Evolutionary conservation across 73 alveolate species (phyloP).

Genomic region (Breviolum minutum): DNA sequence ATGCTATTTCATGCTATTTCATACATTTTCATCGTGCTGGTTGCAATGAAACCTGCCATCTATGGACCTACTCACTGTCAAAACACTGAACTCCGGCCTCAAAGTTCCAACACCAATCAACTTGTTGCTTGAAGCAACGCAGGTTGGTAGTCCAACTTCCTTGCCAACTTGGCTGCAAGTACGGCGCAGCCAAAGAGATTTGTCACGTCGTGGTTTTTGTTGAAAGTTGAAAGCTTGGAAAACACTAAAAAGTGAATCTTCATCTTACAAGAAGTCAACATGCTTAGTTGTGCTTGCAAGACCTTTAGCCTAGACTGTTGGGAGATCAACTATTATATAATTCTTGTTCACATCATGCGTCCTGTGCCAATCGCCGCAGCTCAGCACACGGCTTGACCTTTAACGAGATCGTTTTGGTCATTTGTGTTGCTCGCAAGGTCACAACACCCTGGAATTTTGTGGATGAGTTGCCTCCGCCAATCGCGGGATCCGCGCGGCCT

Average conservation of each 20-base stretch:
- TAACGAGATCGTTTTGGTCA: too few relatives aligned
- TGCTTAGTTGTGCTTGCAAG: too few relatives aligned
- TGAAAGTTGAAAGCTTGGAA: too few relatives aligned
- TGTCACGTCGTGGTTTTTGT: background rate
- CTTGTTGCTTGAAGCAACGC: constrained; percentile 81
- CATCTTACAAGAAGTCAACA: too few relatives aligned
- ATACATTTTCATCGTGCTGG: too few relatives aligned
- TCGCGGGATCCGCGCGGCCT: constrained; percentile 30
- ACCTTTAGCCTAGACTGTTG: too few relatives aligned
- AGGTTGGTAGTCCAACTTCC: constrained; percentile 84
- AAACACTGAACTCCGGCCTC: background rate
- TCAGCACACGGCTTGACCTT: constrained; percentile 50
- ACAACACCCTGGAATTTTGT: too few relatives aligned
- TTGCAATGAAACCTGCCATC: too few relatives aligned
- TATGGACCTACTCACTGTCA: too few relatives aligned
- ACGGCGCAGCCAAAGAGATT: background rate
- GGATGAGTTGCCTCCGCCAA: background rate
- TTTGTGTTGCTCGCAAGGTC: background rate
- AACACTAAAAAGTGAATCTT: too few relatives aligned
- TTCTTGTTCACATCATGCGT: background rate
- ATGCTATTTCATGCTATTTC: too few relatives aligned
- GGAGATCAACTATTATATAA: too few relatives aligned
- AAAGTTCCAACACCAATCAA: constrained; percentile 80
- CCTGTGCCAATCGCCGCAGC: constrained; percentile 71
- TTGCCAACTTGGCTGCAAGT: background rate